Conservation (phyloP, 352 stramenopile species). For the Globisporangium solare region DNA sequence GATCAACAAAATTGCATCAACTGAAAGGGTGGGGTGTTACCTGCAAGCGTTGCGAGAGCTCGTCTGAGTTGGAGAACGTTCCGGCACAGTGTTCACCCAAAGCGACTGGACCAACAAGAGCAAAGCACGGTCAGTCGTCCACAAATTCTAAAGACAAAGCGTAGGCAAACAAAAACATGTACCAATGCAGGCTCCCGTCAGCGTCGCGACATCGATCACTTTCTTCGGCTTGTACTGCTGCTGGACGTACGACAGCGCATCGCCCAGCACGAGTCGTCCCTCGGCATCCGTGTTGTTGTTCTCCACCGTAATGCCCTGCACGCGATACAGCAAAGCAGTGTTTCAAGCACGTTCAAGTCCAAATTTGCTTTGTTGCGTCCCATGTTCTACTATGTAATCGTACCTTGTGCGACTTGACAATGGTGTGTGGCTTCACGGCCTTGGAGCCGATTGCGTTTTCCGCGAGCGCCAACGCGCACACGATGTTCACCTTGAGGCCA, state of each 20-base stretch:
- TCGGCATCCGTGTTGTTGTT: conserved; percentile 93
- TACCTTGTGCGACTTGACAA: conserved; percentile 85
- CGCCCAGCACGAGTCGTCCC: conserved; percentile 87
- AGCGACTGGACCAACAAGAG: conserved; percentile 44
- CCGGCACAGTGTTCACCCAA: conserved; percentile 87
- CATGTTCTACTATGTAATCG: not conserved
- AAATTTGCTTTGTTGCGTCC: no score
- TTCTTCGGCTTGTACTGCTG: conserved; percentile 86
- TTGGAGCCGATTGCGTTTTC: conserved; percentile 87
- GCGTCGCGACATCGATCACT: conserved; percentile 93
- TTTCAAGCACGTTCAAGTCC: no score
- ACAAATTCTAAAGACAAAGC: not conserved
- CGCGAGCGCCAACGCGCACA: conserved; percentile 68
- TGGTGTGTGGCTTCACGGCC: conserved; percentile 82
- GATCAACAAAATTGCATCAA: not conserved
- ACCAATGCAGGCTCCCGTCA: conserved; percentile 89
- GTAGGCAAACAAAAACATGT: conserved; percentile 2
- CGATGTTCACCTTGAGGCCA: conserved; percentile 77
- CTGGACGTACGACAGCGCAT: conserved; percentile 87
- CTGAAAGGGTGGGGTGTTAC: conserved; percentile 8
- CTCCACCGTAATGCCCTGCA: conserved; percentile 81
- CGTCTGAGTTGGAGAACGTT: conserved; percentile 91
- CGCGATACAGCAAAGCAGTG: no score
- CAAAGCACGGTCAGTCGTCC: not conserved
- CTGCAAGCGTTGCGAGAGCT: conserved; percentile 63